Base-by-base conservation (phyloP, 768 basidiomycete genomes). In the Nidularia sp. region DNA sequence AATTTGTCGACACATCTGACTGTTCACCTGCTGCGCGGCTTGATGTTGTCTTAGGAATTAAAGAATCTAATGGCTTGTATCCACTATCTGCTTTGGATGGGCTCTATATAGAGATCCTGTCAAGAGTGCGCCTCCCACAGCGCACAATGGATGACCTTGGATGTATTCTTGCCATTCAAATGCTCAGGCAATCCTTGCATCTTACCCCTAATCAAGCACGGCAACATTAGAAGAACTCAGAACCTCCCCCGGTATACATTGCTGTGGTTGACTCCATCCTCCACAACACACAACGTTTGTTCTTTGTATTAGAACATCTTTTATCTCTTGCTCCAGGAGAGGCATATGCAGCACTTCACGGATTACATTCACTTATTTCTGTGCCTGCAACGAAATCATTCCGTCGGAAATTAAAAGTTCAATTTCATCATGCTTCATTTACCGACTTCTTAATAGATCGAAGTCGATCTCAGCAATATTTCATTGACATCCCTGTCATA, bases 1-100 rank as follows among this genome's bases (percentile, higher is more conserved):
- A 59, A 47, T 67, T 57, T 43, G 50, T 68, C 35, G 55, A 57
- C 18, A 54, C 58, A 7, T 49, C 49, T 13, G 47, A 44, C 4
- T 50, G 52, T 44, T 43, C 45, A 8, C 60, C 62, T 9, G 42
- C 42, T 5, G 47, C 44, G 8, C 47, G 51, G n/a, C 50, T 62
- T 25, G 46, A 59, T 4, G 47, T 53, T 25, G 34, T 62, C 25
- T 50, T 58, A 8, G 49, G 50, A 22, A 43, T 57, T 7, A 22
- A 53, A 12, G 18, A 39, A 10, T 22, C 18, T 18, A 18, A 18
- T 18, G 1, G 18, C 18, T 18, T 18, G 18, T 18, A 18, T 18
- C 18, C 18, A 18, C 18, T 18, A 18, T 18, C 18, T 18, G 18
- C 18, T 18, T 1, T 18, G 18, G 18, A 18, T 18, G 18, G 18